Percentiles rank a stretch among this genome's conserved stretches.
These are phyloP conservation scores for Andrographis paniculata DNA, from an alignment of 305 asterid species.

Conservation along the genomic window DNA sequence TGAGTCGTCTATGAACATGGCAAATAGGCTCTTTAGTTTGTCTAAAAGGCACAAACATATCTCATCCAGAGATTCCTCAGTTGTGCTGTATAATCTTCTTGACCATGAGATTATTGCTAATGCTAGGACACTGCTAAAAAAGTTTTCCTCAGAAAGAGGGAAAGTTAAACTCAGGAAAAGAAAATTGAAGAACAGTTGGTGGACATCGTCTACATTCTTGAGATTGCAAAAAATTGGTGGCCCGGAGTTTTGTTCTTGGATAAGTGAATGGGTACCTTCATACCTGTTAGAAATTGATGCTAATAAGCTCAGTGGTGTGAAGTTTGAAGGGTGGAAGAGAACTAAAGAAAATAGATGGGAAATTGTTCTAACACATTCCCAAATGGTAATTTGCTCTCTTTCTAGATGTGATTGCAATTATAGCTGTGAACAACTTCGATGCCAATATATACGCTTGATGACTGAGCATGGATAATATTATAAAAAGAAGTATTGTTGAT, in stretches of 20 bases:
- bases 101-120: slow-evolving; percentile 58
- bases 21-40: slow-evolving; percentile 37
- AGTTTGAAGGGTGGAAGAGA: slow-evolving; percentile 59
- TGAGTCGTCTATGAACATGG: slow-evolving; percentile 21
- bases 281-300: slow-evolving; percentile 60
- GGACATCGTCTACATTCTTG: slow-evolving; percentile 39
- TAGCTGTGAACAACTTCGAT: no score
- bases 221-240: slow-evolving; percentile 74
- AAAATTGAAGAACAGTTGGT: slow-evolving; percentile 40
- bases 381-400: slow-evolving; percentile 46
- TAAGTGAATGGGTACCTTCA: slow-evolving; percentile 57
- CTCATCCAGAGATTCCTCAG: slow-evolving; percentile 59
- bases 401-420: background rate
- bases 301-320: slow-evolving; percentile 33
- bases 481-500: no score
- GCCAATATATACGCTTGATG: no score
- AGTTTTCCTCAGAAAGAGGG: slow-evolving; percentile 41
- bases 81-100: slow-evolving; percentile 39
- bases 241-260: slow-evolving; percentile 70
- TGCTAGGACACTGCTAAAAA: slow-evolving; percentile 37
- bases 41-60: slow-evolving; percentile 36
- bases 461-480: no score
- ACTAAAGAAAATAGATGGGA: slow-evolving; percentile 44
- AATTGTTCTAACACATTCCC: slow-evolving; percentile 71
- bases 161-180: slow-evolving; percentile 29